Base-by-base conservation (phyloP, 164 flowering plant species). In the Euptelea pleiosperma region DNA sequence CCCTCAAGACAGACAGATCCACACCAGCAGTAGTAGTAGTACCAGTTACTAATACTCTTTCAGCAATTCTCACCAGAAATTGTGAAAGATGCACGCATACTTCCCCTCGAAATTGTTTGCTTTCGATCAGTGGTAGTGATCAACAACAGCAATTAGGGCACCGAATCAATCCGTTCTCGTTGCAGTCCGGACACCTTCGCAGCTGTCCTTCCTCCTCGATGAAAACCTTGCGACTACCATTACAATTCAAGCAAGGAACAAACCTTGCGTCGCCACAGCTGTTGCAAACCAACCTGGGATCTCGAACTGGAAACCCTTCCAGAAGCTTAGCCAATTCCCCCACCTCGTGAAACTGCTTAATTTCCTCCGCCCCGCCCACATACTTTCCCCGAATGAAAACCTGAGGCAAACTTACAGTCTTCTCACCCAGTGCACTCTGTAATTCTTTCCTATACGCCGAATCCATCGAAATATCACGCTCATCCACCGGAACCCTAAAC, bases 401-500 rank as follows among this genome's bases (percentile, higher is more conserved):
- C 55, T 85, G 87, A 0, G 99, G 99, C 76, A 94, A 71, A 29
- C 63, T 68, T 39, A 79, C 66, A 10, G 58, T 61, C 46, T 78
- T 84, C 52, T 69, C 82, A 30, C 75, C 75, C 40, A 91, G 44
- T 16, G 64, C 75, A 35, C 50, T 58, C 58, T 83, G 81, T 60
- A 94, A 40, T 45, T 91, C 97, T 42, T 70, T 82, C 64, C 82
- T 73, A 43, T 70, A 91, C 1, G 65, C 65, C 0, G 87, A 75
- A 60, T 94, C 96, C 99, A 94, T 94, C 0, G 97, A 88, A 25
- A 91, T 76, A 48, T 94, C 99, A 9, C 93, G 75, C 57, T 94
- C 99, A 48, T 94, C 99, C 0, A 94, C 86, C 6, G 47, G 15
- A 33, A 94, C 96, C 46, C 88, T 60, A 63, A 83, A 82, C 6